Evolutionary conservation across 441 rosid species (phyloP), one percentile per base, ranked within the genome.

Genomic region (Erysimum cheiri): DNA sequence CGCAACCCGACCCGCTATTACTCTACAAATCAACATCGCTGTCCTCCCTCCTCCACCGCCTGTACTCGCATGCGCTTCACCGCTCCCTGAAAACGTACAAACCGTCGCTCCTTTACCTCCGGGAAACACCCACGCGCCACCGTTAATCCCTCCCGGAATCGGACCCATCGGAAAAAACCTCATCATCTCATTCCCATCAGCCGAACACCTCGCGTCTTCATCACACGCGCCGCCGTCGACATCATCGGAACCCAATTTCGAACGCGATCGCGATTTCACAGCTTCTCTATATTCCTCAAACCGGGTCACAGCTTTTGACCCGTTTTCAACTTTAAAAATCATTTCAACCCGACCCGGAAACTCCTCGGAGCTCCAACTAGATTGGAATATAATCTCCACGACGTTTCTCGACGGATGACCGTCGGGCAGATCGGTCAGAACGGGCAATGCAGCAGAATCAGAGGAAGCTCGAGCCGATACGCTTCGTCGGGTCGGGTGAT

Each of bases 161-260:
- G 93, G 85, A 6, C 97, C 97, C 57, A 94, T 43, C 59, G 90
- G 87, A 69, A 83, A 85, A 74, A 94, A 94, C 75, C 97, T 87
- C 97, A 94, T 94, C 73, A 90, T 85, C 82, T 94, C 98, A 76
- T 94, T 94, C 39, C 98, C 97, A 53, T 94, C 98, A 11, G 97
- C 97, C 43, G 78, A 80, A 76, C 97, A 91, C 71, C 98, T 75
- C 12, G 85, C 92, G 46, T 89, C 81, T 75, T 89, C 96, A 69
- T 88, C 91, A 74, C 81, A 69, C 56, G 86, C 73, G 39, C 68
- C 55, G 2, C 74, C 82, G 36, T 59, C 12, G 0, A 49, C 6
- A 0, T 36, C 35, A 6, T 70, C 75, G 6, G 72, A 40, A 8
- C 54, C 61, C 36, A 60, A 55, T 70, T 62, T 85, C 59, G 24